Evolutionary conservation across 192 early-diverging fungal genomes (phyloP), one percentile per base, ranked within the genome.

Genomic region (Rhizoclosmatium sp.): DNA sequence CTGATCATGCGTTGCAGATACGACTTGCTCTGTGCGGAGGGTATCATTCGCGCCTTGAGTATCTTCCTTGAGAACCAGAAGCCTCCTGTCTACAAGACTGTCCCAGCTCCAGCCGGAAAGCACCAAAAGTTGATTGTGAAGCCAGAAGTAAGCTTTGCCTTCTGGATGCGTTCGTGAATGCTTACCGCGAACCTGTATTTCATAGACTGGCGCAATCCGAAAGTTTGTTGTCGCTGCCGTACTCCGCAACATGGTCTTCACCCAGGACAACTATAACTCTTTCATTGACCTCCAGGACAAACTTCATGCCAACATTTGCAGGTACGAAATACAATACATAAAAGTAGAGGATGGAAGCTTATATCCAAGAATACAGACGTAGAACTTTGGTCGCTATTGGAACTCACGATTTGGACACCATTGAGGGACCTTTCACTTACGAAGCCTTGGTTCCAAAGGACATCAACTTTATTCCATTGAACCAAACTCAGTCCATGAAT

Each of bases 241-340:
- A 74, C 87, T 99, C 71, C 92, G 98, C 75, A 89, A 94, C 75
- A 88, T 99, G 58, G 87, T 79, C 69, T 94, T 99, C 80, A 94
- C 90, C 31, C 84, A 93, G 65, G 90, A 90, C 71, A 87, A 88
- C 76, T 98, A 99, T 87, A 88, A 96, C 83, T 94, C 92, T 78
- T 99, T 99, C 86, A 99, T 99, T 76, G 96, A 98, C 71, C 86
- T 99, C 58, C 98, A 99, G 85, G 97, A 99, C 80, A 99, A 98
- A 89, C 92, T 99, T 61, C 97, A 99, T 88, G 92, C 92, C 82
- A 99, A 97, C 86, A 92, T 99, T 75, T 97, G 97, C 90, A 86
- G 93, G 92, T 92, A 78, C 39, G 47, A 51, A 42, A 23, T 59
- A 40, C 42, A 21, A 69, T 69, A 54, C 16, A 12, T 54, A 16